Evolutionary conservation across 192 early-diverging fungal genomes (phyloP).

Genomic region (Podila horticola): DNA sequence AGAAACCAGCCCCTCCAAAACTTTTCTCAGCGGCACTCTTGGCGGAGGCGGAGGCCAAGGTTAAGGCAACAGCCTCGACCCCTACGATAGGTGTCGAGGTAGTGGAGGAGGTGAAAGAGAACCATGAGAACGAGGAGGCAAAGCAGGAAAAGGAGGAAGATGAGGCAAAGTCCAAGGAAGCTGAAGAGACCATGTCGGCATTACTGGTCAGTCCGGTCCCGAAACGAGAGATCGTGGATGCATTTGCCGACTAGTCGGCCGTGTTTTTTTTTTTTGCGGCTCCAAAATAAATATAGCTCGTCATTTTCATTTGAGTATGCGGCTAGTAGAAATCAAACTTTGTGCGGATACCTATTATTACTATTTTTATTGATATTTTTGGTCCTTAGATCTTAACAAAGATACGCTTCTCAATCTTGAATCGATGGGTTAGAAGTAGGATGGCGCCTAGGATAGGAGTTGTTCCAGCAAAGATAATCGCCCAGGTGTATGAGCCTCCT

Average conservation of each 20-base stretch:
- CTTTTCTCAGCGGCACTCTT: slow-evolving; percentile 7
- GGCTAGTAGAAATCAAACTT: too few relatives aligned
- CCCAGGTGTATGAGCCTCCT: slow-evolving; percentile 29
- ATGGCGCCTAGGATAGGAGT: slow-evolving; percentile 7
- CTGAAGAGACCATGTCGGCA: not conserved
- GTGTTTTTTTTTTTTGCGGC: not conserved
- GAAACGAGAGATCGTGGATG: not conserved
- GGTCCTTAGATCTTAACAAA: slow-evolving; percentile 17
- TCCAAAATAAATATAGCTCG: too few relatives aligned
- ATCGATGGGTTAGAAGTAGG: slow-evolving; percentile 13
- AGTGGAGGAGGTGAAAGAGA: not conserved
- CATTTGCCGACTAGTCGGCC: not conserved
- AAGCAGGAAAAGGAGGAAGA: not conserved
- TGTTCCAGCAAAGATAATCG: slow-evolving; percentile 26
- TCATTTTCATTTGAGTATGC: not conserved
- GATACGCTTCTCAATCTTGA: slow-evolving; percentile 11
- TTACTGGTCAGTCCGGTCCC: not conserved
- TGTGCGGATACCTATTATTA: not conserved
- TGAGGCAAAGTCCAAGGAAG: not conserved
- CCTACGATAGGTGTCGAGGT: not conserved
- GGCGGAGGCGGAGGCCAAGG: not conserved
- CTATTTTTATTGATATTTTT: too few relatives aligned
- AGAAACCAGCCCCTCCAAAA: slow-evolving; percentile 25
- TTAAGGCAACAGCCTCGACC: not conserved
- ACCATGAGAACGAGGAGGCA: not conserved